Evolutionary conservation across 2,329 filamentous ascomycete genomes (phyloP).

Genomic region (Didymella exigua): DNA sequence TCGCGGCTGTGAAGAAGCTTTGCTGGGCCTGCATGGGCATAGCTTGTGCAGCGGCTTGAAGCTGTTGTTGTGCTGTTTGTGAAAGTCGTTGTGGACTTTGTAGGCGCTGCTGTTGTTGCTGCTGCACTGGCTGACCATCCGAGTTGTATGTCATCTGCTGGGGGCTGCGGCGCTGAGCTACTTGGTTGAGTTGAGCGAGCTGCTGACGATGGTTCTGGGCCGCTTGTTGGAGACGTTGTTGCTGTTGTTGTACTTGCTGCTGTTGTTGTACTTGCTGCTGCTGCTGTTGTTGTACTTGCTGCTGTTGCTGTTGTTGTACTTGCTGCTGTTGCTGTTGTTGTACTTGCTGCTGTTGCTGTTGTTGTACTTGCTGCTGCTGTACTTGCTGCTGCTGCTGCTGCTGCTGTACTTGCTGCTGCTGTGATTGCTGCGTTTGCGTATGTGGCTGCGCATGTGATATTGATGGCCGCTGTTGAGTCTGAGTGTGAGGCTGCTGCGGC

Average conservation of each 20-base stretch:
- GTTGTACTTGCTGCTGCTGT: too few relatives aligned
- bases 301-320: too few relatives aligned
- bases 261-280: constrained; percentile 1
- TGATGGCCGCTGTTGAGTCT: constrained; percentile 2
- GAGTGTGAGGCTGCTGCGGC: constrained; percentile 15
- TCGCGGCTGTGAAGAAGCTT: constrained; percentile 29
- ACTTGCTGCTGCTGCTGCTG: constrained; percentile 17
- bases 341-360: too few relatives aligned
- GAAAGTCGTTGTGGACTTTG: constrained; percentile 25
- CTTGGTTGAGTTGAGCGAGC: constrained; percentile 31
- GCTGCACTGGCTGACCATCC: constrained; percentile 25
- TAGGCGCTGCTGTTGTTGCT: constrained; percentile 24
- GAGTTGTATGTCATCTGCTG: constrained; percentile 29
- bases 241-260: constrained; percentile 20
- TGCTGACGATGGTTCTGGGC: constrained; percentile 30
- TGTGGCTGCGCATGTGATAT: constrained; percentile 15
- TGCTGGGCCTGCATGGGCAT: constrained; percentile 26
- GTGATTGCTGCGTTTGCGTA: constrained; percentile 24
- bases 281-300: constrained; percentile 9
- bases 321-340: constrained; percentile 4
- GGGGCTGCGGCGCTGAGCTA: constrained; percentile 20
- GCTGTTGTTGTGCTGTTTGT: constrained; percentile 29
- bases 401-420: constrained; percentile 21
- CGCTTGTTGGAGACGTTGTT: constrained; percentile 19
- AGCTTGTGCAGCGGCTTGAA: constrained; percentile 29